phyloP scores from a whole-genome alignment of 192 early-diverging fungal genomes.

The Umbelopsis sp. region DNA sequence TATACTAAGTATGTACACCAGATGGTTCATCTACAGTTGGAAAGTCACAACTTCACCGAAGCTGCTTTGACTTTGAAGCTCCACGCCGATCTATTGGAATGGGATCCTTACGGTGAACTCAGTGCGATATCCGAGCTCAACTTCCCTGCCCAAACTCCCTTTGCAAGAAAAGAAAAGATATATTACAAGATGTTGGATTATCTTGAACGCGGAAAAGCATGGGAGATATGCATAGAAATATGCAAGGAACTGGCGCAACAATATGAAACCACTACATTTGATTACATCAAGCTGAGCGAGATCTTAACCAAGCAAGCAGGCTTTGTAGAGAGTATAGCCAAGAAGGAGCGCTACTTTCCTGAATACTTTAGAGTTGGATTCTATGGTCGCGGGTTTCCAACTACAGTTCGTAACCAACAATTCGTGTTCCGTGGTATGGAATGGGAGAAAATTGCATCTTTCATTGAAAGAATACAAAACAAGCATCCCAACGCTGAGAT shows the following conservation, averaged over 20 bases:
- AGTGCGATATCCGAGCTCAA: slow-evolving; percentile 56
- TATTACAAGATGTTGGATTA: slow-evolving; percentile 61
- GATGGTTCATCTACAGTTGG: slow-evolving; percentile 60
- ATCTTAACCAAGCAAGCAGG: slow-evolving; percentile 58
- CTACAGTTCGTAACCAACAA: slow-evolving; percentile 59
- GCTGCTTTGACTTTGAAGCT: slow-evolving; percentile 69
- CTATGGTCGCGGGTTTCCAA: slow-evolving; percentile 63
- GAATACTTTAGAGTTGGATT: slow-evolving; percentile 78
- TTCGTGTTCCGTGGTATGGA: slow-evolving; percentile 72
- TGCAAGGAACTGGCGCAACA: slow-evolving; percentile 63
- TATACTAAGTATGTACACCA: slow-evolving; percentile 73
- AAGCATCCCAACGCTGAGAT: slow-evolving; percentile 64
- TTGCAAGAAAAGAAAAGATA: slow-evolving; percentile 67
- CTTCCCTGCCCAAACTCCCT: slow-evolving; percentile 52
- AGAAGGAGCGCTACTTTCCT: slow-evolving; percentile 54
- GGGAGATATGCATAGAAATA: slow-evolving; percentile 72
- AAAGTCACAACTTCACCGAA: slow-evolving; percentile 60
- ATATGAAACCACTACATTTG: slow-evolving; percentile 57
- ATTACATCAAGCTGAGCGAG: slow-evolving; percentile 58
- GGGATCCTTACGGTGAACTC: slow-evolving; percentile 55
- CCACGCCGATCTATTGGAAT: slow-evolving; percentile 67
- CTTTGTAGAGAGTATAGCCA: slow-evolving; percentile 51
- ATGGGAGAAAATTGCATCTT: slow-evolving; percentile 76
- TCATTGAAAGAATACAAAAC: slow-evolving; percentile 70
- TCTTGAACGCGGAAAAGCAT: slow-evolving; percentile 64